Evolutionary conservation across 2,329 filamentous ascomycete species (phyloP).

Genomic region (Scedosporium dehoogii): DNA sequence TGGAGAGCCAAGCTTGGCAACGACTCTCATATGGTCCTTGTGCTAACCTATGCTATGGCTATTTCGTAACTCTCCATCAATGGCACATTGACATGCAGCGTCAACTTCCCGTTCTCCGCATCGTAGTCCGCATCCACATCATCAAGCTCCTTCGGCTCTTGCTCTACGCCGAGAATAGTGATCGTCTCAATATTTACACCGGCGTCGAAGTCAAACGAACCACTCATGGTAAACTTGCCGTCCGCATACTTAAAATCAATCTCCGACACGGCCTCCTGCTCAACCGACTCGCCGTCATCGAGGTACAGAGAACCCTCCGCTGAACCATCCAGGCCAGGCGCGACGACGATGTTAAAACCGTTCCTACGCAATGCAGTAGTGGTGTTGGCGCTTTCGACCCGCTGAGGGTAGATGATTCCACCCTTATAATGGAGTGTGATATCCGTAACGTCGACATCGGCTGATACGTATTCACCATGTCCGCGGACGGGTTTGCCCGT

Average conservation of each 20-base stretch:
- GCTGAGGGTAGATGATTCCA: constrained; percentile 51
- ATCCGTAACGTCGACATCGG: constrained; percentile 28
- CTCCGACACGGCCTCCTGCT: constrained; percentile 43
- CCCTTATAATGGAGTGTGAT: constrained; percentile 57
- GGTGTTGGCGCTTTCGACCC: constrained; percentile 45
- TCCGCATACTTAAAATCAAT: constrained; percentile 49
- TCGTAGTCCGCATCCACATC: constrained; percentile 15
- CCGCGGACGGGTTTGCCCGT: constrained; percentile 29
- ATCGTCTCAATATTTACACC: constrained; percentile 33
- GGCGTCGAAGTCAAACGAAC: constrained; percentile 42
- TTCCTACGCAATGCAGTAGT: constrained; percentile 51
- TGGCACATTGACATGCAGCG: constrained; percentile 13
- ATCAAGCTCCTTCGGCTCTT: constrained; percentile 8
- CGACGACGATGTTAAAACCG: constrained; percentile 59
- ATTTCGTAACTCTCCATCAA: constrained; percentile 11
- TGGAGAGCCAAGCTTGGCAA: too few species aligned
- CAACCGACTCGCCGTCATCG: constrained; percentile 61
- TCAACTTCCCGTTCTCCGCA: constrained; percentile 14
- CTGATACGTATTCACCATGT: constrained; percentile 23
- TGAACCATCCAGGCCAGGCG: constrained; percentile 48
- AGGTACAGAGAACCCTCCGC: constrained; percentile 60
- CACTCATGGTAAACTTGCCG: constrained; percentile 37
- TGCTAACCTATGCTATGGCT: neutral
- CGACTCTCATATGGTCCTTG: too few species aligned
- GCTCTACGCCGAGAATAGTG: constrained; percentile 32